Evolutionary conservation across 768 basidiomycete genomes (phyloP), one percentile per base, ranked within the genome.

Genomic region (Phallus indusiatus): DNA sequence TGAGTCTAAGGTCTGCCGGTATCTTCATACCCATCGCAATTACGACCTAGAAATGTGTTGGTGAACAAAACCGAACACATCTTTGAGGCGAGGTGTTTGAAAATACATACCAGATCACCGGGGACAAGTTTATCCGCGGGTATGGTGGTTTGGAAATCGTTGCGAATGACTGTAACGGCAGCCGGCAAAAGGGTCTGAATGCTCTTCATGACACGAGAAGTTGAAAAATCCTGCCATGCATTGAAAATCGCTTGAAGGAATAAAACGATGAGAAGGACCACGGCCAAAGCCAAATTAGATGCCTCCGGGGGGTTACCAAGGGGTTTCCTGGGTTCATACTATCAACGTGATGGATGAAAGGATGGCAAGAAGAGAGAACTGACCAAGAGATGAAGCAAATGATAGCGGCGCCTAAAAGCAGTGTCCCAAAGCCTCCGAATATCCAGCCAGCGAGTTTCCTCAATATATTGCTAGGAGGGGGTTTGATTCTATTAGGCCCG

Each of bases 181-280:
- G 82, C 78, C 0, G 85, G 83, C 1, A 87, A 77, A 67, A 87
- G 83, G 61, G 79, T 78, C 64, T 82, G 79, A 64, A 85, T 84
- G 6, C 81, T 83, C 0, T 77, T 73, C 81, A 84, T 84, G 53
- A 83, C 78, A 17, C 79, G 73, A 0, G 76, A 72, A 0, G 83
- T 83, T 0, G 80, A 78, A 63, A 75, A 83, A 67, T 83, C 83
- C 66, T 77, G 74, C 74, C 73, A 78, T 1, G 78, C 78, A 61
- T 80, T 79, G 70, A 78, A 75, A 21, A 69, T 46, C 0, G 74
- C 71, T 57, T 76, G 73, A 1, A 77, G 61, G 7, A 67, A 22
- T 22, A 75, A 68, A 61, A 77, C 75, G 42, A 76, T 62, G 17
- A 80, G 69, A 8, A 86, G 74, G 11, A 85, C 76, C 34, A 85